Evolutionary conservation across 768 basidiomycete species (phyloP), one percentile per base, ranked within the genome.

Genomic region (Lentinus tigrinus): DNA sequence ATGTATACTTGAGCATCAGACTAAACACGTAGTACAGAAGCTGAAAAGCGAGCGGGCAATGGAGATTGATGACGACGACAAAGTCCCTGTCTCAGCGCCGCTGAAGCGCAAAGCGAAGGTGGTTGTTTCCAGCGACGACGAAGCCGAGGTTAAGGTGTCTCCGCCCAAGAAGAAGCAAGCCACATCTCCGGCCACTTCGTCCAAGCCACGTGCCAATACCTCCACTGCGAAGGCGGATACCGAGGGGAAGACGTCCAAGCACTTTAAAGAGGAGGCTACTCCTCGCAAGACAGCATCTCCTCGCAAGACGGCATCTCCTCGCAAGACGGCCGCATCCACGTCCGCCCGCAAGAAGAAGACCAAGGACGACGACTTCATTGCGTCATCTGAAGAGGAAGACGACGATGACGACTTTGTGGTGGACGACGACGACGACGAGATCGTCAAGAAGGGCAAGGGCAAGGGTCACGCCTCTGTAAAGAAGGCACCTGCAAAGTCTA

Each of bases 131-230:
- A 69, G 68, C 54, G 70, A 67, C 42, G 67, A 66, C 19, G 67
- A 68, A 14, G 69, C 68, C 11, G 65, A 63, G 3, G 61, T 57
- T 10, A 65, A 58, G 39, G 37, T 58, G 16, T 64, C 74, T 0
- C 76, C 78, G 1, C 75, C 75, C 2, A 77, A 71, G 69, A 80
- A 80, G 71, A 80, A 78, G 57, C 52, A 65, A 14, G 73, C 74
- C 0, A 61, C 72, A 1, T 38, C 57, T 2, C 11, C 63, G 1
- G 14, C 55, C 14, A 37, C 61, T 11, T 37, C 64, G 1, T 51
- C 57, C 27, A 57, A 58, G 43, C 52, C 63, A 42, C 57, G 50
- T 46, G 23, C 55, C 19, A 57, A 49, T 17, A 58, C 44, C 10
- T 56, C 56, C 14, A 11, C 63, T 11, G 55, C 67, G 43, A 68